Conservation (phyloP, 2,329 filamentous ascomycete genomes). For the Stemphylium lycopersici region DNA sequence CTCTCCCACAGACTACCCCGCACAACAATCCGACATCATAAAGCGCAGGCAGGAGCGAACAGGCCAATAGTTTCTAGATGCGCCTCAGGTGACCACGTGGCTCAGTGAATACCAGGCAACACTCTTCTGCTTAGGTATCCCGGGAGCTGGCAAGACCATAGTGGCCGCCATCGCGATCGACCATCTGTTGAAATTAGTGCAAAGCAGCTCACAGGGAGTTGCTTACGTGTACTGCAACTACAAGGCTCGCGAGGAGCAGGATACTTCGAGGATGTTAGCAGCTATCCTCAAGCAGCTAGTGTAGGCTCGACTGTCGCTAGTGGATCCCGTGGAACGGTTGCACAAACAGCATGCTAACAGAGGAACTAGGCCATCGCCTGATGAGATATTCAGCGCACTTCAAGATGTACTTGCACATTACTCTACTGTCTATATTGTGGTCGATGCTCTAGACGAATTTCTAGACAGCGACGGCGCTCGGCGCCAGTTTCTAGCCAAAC, state of each 20-base stretch:
- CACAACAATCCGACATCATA: slow-evolving; percentile 52
- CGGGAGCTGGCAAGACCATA: slow-evolving; percentile 59
- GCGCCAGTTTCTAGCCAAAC: neutral
- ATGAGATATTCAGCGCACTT: slow-evolving; percentile 11
- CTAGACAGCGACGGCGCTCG: slow-evolving; percentile 12
- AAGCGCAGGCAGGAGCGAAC: slow-evolving; percentile 49
- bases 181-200: slow-evolving; percentile 40
- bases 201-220: slow-evolving; percentile 42
- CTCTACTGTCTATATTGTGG: slow-evolving; percentile 20
- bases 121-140: slow-evolving; percentile 57
- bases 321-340: slow-evolving; percentile 2
- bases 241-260: slow-evolving; percentile 48
- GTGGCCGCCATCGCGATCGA: slow-evolving; percentile 53
- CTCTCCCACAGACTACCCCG: slow-evolving; percentile 42
- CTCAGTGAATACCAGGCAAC: slow-evolving; percentile 25
- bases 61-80: slow-evolving; percentile 55
- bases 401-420: slow-evolving; percentile 6
- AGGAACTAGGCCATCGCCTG: slow-evolving; percentile 11
- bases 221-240: slow-evolving; percentile 57
- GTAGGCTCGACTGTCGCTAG: neutral
- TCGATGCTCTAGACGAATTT: slow-evolving; percentile 48
- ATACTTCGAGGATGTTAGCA: slow-evolving; percentile 4
- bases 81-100: slow-evolving; percentile 23
- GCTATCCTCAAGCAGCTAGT: slow-evolving; percentile 21
- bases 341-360: slow-evolving; percentile 2